Evolutionary conservation across 1,284 basidiomycete genomes (phyloP), one percentile per base, ranked within the genome.

Genomic region (Heterobasidion occidentale): DNA sequence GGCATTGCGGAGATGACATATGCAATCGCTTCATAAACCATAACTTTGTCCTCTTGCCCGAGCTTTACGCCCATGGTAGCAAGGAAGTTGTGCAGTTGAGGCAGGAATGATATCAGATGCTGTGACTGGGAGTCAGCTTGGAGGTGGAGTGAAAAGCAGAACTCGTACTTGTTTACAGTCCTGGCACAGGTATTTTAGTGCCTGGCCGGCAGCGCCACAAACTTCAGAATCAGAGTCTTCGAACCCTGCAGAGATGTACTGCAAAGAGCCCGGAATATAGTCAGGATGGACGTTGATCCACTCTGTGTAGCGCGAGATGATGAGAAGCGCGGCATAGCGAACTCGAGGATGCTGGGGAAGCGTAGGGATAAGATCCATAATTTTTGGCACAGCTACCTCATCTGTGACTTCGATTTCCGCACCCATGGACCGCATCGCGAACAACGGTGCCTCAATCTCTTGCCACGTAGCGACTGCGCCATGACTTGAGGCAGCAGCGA

Each of bases 361-460:
- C 33, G 83, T 86, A 9, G 96, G 93, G 46, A 99, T 86, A 50
- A 98, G 79, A 64, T 94, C 91, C 84, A 99, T 93, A 66, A 99
- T 96, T 68, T 92, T 91, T 1, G 95, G 94, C 20, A 98, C 86
- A 46, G 93, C 86, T 58, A 83, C 81, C 58, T 93, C 83, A 67
- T 99, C 95, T 45, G 80, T 75, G 8, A 85, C 77, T 65, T 98
- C 90, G 19, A 98, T 83, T 70, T 97, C 88, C 7, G 94, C 94
- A 19, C 97, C 97, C 94, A 99, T 99, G 4, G 95, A 94, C 52
- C 97, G 83, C 88, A 99, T 90, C 12, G 95, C 94, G 74, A 99
- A 99, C 45, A 99, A 73, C 1, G 97, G 97, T 1, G 97, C 97
- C 70, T 99, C 97, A 53, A 99, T 88, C 66, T 94, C 93, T 71